These are phyloP conservation scores for Xylariaceae sp. DNA, from an alignment of 2,329 filamentous ascomycete species.

Conservation along the genomic window DNA sequence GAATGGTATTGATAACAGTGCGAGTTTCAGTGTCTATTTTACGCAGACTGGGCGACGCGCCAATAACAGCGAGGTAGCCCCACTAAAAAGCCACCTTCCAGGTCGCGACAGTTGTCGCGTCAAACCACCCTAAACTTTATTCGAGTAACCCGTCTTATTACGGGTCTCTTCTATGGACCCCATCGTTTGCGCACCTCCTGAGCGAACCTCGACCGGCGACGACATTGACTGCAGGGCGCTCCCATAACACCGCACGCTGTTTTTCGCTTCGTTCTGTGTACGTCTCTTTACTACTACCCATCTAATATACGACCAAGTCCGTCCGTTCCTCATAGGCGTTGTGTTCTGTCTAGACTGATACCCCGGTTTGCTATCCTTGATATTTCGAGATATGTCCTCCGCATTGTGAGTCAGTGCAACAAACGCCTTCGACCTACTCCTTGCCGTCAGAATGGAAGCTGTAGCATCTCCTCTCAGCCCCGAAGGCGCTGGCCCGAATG, in stretches of 20 bases:
- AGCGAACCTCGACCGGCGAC: slow-evolving; percentile 9
- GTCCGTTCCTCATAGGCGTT: slow-evolving; percentile 12
- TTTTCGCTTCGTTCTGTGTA: slow-evolving; percentile 21
- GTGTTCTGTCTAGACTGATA: slow-evolving; percentile 21
- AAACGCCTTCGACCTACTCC: slow-evolving; percentile 14
- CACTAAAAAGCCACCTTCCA: slow-evolving; percentile 16
- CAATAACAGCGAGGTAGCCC: slow-evolving; percentile 15
- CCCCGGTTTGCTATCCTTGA: slow-evolving; percentile 17
- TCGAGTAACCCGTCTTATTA: neutral
- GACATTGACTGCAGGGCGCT: slow-evolving; percentile 4
- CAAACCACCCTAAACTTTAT: neutral
- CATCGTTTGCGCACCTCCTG: slow-evolving; percentile 2
- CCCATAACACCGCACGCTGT: slow-evolving; percentile 17
- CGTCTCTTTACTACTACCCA: slow-evolving; percentile 11
- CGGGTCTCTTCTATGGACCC: neutral
- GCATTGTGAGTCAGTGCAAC: slow-evolving; percentile 18
- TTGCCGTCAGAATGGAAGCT: slow-evolving; percentile 46
- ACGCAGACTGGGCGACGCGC: neutral
- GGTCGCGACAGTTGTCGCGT: slow-evolving; percentile 30
- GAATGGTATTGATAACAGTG: neutral
- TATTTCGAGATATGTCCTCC: slow-evolving; percentile 26
- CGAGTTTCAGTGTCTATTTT: neutral
- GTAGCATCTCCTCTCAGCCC: slow-evolving; percentile 44
- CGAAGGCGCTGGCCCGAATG: slow-evolving; percentile 44
- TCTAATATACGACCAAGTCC: slow-evolving; percentile 14